Conservation (phyloP, 441 rosid species). For the Arabidopsis hybrid region DNA sequence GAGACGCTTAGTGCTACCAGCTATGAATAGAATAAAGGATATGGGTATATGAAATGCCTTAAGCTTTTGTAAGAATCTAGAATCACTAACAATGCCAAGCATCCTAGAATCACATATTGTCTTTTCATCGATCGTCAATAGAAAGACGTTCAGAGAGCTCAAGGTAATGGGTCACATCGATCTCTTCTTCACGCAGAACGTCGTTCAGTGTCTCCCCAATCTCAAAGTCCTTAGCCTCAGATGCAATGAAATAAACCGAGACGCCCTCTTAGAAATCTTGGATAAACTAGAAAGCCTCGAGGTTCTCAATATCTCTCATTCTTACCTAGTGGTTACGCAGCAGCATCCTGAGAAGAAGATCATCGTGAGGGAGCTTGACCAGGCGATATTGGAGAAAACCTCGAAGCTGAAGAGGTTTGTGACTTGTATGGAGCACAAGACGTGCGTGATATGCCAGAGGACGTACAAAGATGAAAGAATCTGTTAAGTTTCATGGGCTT, state of each 20-base stretch:
- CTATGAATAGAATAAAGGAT: constrained; percentile 68
- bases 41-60: constrained; percentile 60
- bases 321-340: constrained; percentile 51
- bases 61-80: constrained; percentile 58
- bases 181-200: constrained; percentile 45
- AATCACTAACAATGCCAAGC: constrained; percentile 84
- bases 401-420: constrained; percentile 57
- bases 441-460: constrained; percentile 67
- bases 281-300: constrained; percentile 57
- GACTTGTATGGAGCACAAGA: constrained; percentile 58
- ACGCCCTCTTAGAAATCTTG: constrained; percentile 56
- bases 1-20: constrained; percentile 68
- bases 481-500: no score
- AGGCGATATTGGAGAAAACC: constrained; percentile 56
- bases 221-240: constrained; percentile 70
- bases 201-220: constrained; percentile 49
- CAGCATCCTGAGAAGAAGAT: constrained; percentile 45
- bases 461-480: constrained; percentile 55
- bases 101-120: constrained; percentile 53
- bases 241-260: constrained; percentile 55
- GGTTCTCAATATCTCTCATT: constrained; percentile 79
- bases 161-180: constrained; percentile 77
- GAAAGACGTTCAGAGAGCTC: constrained; percentile 52
- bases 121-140: constrained; percentile 57
- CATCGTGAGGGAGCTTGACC: constrained; percentile 50